Evolutionary conservation across 768 basidiomycete species (phyloP).

Genomic region (Mycena haematopus): DNA sequence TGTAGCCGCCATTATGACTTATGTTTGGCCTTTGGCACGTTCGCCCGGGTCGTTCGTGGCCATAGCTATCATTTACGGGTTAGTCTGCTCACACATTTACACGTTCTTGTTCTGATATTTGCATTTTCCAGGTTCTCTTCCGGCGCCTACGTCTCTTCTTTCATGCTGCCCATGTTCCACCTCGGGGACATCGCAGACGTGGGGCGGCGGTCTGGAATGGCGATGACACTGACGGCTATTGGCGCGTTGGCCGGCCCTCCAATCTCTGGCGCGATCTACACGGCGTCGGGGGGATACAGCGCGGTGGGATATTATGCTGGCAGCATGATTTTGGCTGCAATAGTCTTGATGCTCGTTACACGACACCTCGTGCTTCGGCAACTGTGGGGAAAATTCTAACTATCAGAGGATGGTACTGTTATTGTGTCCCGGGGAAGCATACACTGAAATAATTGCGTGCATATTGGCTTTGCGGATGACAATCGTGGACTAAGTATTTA

Average conservation of each 20-base stretch:
- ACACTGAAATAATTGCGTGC: no score
- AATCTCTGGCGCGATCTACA: constrained; percentile 73
- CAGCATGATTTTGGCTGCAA: constrained; percentile 47
- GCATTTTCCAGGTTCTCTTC: constrained; percentile 54
- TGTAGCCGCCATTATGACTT: constrained; percentile 63
- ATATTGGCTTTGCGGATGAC: no score
- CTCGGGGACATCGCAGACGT: constrained; percentile 67
- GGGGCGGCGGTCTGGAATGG: constrained; percentile 73
- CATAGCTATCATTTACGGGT: constrained; percentile 72
- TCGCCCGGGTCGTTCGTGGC: constrained; percentile 54
- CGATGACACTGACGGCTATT: constrained; percentile 62
- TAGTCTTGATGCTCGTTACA: constrained; percentile 45
- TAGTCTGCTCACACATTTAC: constrained; percentile 25
- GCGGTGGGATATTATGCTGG: constrained; percentile 58
- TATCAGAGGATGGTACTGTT: not conserved
- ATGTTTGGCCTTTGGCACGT: constrained; percentile 72
- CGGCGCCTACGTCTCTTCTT: constrained; percentile 66
- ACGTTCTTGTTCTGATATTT: not conserved
- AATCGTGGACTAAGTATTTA: no score
- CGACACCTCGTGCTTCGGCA: constrained; percentile 47
- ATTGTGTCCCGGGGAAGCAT: no score
- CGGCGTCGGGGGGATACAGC: constrained; percentile 57
- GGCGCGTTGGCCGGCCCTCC: constrained; percentile 76
- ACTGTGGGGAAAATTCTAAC: constrained; percentile 49
- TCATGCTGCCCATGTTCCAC: constrained; percentile 62